Conservation (phyloP, 2,329 filamentous ascomycete species). For the Alternaria infectoria region DNA sequence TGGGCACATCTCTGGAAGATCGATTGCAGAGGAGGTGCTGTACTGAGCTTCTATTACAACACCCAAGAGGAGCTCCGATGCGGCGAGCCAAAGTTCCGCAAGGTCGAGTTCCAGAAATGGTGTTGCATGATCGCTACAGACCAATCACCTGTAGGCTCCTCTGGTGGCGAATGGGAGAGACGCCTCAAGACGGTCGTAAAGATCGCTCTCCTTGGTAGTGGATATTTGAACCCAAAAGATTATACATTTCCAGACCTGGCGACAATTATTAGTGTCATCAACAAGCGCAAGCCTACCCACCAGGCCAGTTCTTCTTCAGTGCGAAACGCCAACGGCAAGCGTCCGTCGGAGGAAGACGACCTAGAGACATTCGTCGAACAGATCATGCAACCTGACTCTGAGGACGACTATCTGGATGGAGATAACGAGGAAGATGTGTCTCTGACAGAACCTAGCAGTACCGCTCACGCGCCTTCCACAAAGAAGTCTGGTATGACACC, state of each 20-base stretch:
- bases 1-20: not conserved
- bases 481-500: not conserved
- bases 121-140: not conserved
- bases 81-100: not conserved
- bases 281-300: not conserved
- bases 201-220: not conserved
- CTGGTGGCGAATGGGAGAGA: not conserved
- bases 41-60: not conserved
- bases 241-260: not conserved
- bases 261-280: not conserved
- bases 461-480: not conserved
- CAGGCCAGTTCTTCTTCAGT: not conserved
- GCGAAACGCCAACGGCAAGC: not conserved
- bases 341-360: not conserved
- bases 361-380: not conserved
- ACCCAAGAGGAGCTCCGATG: not conserved
- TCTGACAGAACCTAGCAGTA: not conserved
- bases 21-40: not conserved
- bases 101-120: not conserved
- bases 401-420: not conserved
- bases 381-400: not conserved
- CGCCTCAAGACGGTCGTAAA: not conserved
- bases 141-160: not conserved
- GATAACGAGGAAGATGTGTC: not conserved
- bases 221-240: not conserved